Evolutionary conservation across 768 basidiomycete species (phyloP).

Genomic region (Amanita molliuscula): DNA sequence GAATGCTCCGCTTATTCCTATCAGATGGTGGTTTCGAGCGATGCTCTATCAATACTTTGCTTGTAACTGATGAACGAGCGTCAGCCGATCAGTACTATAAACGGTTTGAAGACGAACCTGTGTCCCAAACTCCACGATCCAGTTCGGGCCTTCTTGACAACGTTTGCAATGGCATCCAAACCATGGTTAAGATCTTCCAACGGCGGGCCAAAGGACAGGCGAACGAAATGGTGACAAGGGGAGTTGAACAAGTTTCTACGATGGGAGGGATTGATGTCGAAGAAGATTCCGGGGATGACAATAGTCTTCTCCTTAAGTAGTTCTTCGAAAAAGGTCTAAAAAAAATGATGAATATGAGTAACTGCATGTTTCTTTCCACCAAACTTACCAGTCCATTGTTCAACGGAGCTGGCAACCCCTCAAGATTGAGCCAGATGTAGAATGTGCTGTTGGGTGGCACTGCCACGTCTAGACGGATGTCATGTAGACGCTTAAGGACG

Average conservation of each 20-base stretch:
- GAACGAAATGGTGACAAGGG: constrained; percentile 84
- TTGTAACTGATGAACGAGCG: constrained; percentile 18
- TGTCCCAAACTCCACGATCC: constrained; percentile 60
- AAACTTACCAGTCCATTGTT: constrained; percentile 71
- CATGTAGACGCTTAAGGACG: constrained; percentile 70
- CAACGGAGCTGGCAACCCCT: constrained; percentile 66
- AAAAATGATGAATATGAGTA: neutral
- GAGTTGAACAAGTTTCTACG: constrained; percentile 85
- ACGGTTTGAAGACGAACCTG: constrained; percentile 26
- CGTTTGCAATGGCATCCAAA: constrained; percentile 75
- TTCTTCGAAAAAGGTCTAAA: constrained; percentile 87
- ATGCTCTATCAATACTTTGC: constrained; percentile 13
- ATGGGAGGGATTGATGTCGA: constrained; percentile 74
- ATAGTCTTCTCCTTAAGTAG: constrained; percentile 85
- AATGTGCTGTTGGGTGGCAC: constrained; percentile 78
- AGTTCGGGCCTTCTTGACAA: constrained; percentile 59
- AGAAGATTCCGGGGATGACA: constrained; percentile 87
- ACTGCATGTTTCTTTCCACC: neutral
- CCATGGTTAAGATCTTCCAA: constrained; percentile 72
- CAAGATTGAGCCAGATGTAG: constrained; percentile 90
- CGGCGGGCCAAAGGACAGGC: constrained; percentile 81
- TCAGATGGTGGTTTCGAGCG: neutral
- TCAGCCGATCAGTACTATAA: neutral
- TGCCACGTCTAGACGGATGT: constrained; percentile 68
- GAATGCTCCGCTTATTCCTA: too few relatives aligned